Evolutionary conservation across 2,329 filamentous ascomycete genomes (phyloP).

Genomic region (Fonsecaea erecta): DNA sequence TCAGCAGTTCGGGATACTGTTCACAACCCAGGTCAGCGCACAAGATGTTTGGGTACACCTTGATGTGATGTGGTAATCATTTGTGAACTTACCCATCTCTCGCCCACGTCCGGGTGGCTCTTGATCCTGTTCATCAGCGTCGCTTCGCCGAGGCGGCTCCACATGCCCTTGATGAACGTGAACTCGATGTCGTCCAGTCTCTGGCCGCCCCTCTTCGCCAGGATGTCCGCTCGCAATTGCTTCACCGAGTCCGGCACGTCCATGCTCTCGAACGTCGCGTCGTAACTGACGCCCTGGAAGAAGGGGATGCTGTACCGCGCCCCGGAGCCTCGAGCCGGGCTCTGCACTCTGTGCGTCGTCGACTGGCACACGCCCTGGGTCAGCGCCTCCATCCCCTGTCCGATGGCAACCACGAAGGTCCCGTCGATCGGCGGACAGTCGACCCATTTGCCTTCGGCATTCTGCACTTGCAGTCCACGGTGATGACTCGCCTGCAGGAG

Average conservation of each 20-base stretch:
- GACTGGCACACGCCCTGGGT: slow-evolving; percentile 80
- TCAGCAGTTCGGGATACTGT: slow-evolving; percentile 64
- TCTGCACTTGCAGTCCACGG: slow-evolving; percentile 79
- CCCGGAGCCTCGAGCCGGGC: slow-evolving; percentile 69
- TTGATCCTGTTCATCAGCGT: slow-evolving; percentile 83
- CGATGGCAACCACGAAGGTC: slow-evolving; percentile 84
- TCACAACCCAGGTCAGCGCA: too few species aligned
- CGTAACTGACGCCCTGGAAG: slow-evolving; percentile 83
- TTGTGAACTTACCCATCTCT: slow-evolving; percentile 61
- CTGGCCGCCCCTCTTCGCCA: slow-evolving; percentile 52
- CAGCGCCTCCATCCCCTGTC: slow-evolving; percentile 83
- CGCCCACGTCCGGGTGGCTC: slow-evolving; percentile 84
- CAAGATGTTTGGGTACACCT: too few species aligned
- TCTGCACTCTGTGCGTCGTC: slow-evolving; percentile 84
- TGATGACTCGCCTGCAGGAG: slow-evolving; percentile 80
- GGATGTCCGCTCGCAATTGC: slow-evolving; percentile 63
- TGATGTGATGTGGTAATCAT: not conserved
- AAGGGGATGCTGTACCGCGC: slow-evolving; percentile 81
- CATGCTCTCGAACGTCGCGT: slow-evolving; percentile 78
- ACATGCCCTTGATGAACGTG: slow-evolving; percentile 74
- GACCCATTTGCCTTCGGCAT: slow-evolving; percentile 77
- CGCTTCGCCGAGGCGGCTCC: slow-evolving; percentile 75
- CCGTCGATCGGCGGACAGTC: slow-evolving; percentile 76
- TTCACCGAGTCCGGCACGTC: slow-evolving; percentile 68
- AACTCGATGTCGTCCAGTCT: slow-evolving; percentile 67